Percentiles rank a stretch among this genome's conserved stretches.
Evolutionary conservation across 495 filamentous ascomycete species (phyloP).

Genomic region (Penicillium daleae): DNA sequence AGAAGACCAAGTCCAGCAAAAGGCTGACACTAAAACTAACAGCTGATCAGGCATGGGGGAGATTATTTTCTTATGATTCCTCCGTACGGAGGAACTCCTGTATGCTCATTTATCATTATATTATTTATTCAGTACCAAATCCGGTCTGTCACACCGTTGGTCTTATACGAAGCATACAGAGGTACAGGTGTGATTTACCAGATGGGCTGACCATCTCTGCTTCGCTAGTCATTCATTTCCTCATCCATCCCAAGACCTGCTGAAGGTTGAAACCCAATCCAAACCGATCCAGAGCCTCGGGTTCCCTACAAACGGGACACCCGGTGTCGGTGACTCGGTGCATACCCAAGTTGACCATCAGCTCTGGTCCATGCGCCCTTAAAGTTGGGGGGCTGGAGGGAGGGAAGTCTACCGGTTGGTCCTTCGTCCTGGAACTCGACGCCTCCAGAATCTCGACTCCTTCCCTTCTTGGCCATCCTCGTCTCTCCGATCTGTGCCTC

Average conservation of each 20-base stretch:
- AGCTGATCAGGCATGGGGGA: neutral
- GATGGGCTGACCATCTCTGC: no score
- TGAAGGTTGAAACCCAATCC: neutral
- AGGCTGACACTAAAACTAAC: conserved; percentile 1
- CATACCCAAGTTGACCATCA: neutral
- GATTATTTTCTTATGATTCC: no score
- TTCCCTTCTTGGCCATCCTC: neutral
- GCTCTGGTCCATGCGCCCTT: neutral
- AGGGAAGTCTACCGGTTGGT: conserved; percentile 3
- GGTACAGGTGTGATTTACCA: no score
- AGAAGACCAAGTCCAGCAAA: conserved; percentile 11
- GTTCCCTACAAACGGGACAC: neutral
- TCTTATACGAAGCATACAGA: no score
- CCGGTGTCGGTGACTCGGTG: no score
- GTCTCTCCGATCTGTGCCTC: neutral
- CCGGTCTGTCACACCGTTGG: no score
- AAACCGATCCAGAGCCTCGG: conserved; percentile 8
- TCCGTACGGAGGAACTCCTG: no score
- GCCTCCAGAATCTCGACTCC: neutral
- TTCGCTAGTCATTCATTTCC: no score
- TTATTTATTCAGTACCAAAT: no score
- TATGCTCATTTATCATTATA: no score
- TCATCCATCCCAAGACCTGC: neutral
- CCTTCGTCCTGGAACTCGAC: neutral
- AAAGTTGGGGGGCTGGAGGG: neutral